phyloP scores from a whole-genome alignment of 2,329 filamentous ascomycete species.

The Aspergillus thermomutatus region DNA sequence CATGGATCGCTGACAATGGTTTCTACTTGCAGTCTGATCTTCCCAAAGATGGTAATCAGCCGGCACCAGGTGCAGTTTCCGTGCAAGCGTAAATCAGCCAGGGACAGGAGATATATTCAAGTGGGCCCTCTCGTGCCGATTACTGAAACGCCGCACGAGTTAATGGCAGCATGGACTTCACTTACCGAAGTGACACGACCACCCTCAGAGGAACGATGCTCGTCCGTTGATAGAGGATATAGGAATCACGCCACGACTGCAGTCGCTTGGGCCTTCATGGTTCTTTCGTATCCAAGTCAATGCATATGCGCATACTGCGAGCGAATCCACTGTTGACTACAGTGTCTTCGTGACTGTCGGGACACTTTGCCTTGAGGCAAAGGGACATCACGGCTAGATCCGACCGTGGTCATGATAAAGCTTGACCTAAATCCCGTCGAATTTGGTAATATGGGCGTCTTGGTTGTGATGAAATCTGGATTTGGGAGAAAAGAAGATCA shows the following conservation, averaged over 20 bases:
- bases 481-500: not conserved
- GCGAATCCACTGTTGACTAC: not conserved
- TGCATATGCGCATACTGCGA: not conserved
- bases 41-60: constrained; percentile 43
- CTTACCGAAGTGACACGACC: not conserved
- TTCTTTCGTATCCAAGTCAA: not conserved
- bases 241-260: not conserved
- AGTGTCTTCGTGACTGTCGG: not conserved
- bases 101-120: not conserved
- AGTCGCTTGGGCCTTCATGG: not conserved
- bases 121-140: not conserved
- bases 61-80: constrained; percentile 30
- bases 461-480: not conserved
- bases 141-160: not conserved
- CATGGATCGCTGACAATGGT: constrained; percentile 2
- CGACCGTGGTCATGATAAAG: not conserved
- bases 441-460: not conserved
- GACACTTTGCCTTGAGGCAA: not conserved
- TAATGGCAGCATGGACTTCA: not conserved
- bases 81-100: constrained; percentile 35
- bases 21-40: constrained; percentile 46
- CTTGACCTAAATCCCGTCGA: not conserved
- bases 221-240: not conserved
- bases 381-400: not conserved
- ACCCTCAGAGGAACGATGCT: not conserved